Conservation (phyloP, 306 rosid species). For the Gastrolobium bilobum region DNA sequence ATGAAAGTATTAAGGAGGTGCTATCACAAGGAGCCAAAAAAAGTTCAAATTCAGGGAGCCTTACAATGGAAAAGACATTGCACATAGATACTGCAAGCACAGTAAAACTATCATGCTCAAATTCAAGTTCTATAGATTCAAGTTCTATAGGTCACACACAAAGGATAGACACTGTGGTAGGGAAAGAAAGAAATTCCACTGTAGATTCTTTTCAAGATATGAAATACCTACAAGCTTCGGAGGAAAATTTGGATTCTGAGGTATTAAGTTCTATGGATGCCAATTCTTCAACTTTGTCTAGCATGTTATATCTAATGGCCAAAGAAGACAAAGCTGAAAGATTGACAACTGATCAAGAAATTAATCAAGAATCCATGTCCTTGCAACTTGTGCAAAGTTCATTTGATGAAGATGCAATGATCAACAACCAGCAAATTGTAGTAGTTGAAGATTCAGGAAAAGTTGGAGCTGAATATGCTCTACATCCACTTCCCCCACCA, state of each 20-base stretch:
- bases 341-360: conserved; percentile 47
- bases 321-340: conserved; percentile 49
- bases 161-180: conserved; percentile 28
- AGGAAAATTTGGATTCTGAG: conserved; percentile 48
- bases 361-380: conserved; percentile 40
- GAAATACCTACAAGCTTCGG: conserved; percentile 52
- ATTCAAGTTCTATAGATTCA: conserved; percentile 58
- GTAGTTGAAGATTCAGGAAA: conserved; percentile 53
- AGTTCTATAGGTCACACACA: conserved; percentile 49
- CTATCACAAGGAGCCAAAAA: conserved; percentile 51
- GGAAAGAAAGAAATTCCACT: conserved; percentile 36
- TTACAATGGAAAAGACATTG: conserved; percentile 70
- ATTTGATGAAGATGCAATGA: conserved; percentile 47
- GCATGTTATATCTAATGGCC: conserved; percentile 42
- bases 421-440: conserved; percentile 52
- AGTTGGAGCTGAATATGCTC: conserved; percentile 32
- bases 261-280: conserved; percentile 44
- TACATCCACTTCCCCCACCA: conserved; percentile 70
- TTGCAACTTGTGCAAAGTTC: conserved; percentile 47
- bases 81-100: conserved; percentile 72
- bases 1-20: conserved; percentile 51
- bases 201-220: conserved; percentile 59
- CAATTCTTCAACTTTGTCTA: conserved; percentile 38
- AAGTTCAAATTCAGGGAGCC: conserved; percentile 49
- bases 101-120: conserved; percentile 48